phyloP scores from a whole-genome alignment of 257 asterid species.

The Lithospermum erythrorhizon region DNA sequence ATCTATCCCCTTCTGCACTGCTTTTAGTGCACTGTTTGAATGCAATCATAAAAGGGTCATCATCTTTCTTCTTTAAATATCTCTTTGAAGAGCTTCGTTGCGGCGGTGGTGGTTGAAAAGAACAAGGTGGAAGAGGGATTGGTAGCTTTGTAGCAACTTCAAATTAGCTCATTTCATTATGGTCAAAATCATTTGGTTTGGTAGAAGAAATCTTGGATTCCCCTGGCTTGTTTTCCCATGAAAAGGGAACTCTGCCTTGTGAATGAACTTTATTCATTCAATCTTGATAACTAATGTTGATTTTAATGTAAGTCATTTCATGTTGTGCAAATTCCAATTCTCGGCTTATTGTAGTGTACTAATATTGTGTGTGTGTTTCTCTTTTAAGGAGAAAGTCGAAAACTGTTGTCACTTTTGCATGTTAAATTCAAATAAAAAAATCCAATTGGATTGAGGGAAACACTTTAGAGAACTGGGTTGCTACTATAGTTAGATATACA shows the following conservation, averaged over 20 bases:
- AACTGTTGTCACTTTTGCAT: too few species aligned
- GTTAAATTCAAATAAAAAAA: too few species aligned
- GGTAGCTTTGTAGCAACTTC: conserved; percentile 22
- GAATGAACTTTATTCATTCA: conserved; percentile 31
- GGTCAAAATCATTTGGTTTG: not conserved
- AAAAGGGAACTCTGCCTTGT: conserved; percentile 48
- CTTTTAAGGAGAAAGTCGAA: too few species aligned
- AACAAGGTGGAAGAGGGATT: conserved; percentile 41
- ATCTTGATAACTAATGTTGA: too few species aligned
- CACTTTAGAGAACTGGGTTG: too few species aligned
- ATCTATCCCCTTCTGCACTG: conserved; percentile 16
- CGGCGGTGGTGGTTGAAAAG: conserved; percentile 27
- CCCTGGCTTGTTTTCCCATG: conserved; percentile 66
- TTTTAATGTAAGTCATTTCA: too few species aligned
- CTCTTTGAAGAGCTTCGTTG: conserved; percentile 19
- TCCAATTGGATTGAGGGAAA: too few species aligned
- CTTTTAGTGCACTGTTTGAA: conserved; percentile 61
- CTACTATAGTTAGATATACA: too few species aligned
- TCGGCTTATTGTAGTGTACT: too few species aligned
- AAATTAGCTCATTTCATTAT: not conserved
- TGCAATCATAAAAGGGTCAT: conserved; percentile 66
- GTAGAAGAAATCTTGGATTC: conserved; percentile 25
- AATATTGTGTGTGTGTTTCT: too few species aligned
- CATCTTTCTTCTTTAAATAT: conserved; percentile 26
- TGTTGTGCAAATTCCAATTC: too few species aligned